Percentiles rank a stretch among this genome's conserved stretches.
These are phyloP conservation scores for Pyrus betulifolia DNA, from an alignment of 306 rosid species.

Conservation along the genomic window DNA sequence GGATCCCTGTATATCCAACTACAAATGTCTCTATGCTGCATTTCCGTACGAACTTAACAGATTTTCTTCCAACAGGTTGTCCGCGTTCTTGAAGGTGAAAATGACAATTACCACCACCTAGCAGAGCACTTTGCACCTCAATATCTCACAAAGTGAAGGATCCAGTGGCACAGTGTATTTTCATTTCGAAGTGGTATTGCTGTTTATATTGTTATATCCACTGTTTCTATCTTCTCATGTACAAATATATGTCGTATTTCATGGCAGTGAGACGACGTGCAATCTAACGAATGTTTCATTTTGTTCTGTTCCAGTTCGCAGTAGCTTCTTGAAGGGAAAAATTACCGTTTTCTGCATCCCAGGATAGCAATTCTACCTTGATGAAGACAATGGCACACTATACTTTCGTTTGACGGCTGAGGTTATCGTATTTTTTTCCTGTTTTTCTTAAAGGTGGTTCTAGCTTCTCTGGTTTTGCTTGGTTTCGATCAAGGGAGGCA, in stretches of 20 bases:
- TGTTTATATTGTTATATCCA: not conserved
- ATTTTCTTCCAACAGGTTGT: constrained; percentile 48
- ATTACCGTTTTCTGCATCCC: constrained; percentile 32
- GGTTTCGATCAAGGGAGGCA: not conserved
- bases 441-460: not conserved
- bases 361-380: constrained; percentile 35
- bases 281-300: not conserved
- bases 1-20: not conserved
- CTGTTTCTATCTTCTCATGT: not conserved
- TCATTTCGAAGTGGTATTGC: not conserved
- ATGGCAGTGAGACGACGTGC: not conserved
- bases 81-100: constrained; percentile 73
- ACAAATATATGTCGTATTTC: not conserved
- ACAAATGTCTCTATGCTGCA: not conserved
- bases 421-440: not conserved
- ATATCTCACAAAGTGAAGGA: constrained; percentile 20
- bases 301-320: constrained; percentile 35
- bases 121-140: constrained; percentile 41
- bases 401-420: not conserved
- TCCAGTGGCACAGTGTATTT: not conserved
- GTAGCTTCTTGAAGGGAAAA: constrained; percentile 54
- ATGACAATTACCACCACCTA: constrained; percentile 34
- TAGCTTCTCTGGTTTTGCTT: constrained; percentile 1
- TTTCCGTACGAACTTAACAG: not conserved
- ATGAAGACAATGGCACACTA: not conserved